phyloP scores from a whole-genome alignment of 1,284 basidiomycete genomes.

The Spongispora temasekensis region DNA sequence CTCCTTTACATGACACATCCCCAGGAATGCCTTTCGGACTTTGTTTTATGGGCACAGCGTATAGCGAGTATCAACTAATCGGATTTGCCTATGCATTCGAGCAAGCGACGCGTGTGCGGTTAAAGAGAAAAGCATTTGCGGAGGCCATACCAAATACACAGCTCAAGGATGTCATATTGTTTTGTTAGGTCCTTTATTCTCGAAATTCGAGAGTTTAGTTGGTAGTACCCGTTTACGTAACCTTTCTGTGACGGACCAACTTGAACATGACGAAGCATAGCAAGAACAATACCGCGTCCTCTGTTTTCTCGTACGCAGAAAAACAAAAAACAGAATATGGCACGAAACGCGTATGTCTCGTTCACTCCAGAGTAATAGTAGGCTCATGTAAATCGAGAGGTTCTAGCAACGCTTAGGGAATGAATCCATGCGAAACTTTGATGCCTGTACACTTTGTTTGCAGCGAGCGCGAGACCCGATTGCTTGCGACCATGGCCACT shows the following conservation, averaged over 20 bases:
- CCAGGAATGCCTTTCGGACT: conserved; percentile 53
- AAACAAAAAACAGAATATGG: conserved; percentile 83
- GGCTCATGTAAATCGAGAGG: conserved; percentile 7
- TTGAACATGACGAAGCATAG: conserved; percentile 78
- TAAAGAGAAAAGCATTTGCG: conserved; percentile 32
- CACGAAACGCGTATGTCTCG: conserved; percentile 61
- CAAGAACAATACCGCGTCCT: conserved; percentile 87
- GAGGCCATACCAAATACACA: conserved; percentile 28
- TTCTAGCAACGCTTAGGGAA: conserved; percentile 80
- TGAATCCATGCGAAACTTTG: conserved; percentile 88
- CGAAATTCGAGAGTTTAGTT: too few species aligned
- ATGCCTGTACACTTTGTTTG: conserved; percentile 85
- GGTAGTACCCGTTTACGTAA: too few species aligned
- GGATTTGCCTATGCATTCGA: conserved; percentile 55
- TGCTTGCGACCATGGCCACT: conserved; percentile 80
- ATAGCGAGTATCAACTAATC: conserved; percentile 50
- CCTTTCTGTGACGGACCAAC: too few species aligned
- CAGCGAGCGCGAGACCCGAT: conserved; percentile 79
- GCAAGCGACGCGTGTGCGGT: conserved; percentile 50
- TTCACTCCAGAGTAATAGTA: background rate
- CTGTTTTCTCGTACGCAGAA: conserved; percentile 85
- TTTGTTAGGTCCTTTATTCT: too few species aligned
- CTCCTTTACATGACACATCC: conserved; percentile 33
- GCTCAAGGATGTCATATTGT: conserved; percentile 18
- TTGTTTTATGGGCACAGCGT: conserved; percentile 52